Conservation (phyloP, 208 protist genomes). For the Trypanosoma lewisi region DNA sequence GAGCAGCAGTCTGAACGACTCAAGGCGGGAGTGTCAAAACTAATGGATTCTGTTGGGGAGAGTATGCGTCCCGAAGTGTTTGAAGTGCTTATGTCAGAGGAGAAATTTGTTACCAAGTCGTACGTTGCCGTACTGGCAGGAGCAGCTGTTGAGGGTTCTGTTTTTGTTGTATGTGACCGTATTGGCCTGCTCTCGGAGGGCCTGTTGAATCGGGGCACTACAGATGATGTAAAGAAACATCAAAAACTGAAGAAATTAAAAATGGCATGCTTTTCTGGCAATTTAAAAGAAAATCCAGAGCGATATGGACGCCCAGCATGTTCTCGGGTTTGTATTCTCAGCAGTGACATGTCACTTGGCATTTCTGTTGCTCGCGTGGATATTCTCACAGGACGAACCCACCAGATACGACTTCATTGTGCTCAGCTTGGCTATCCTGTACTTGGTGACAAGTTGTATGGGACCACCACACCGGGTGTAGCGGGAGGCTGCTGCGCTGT, state of each 20-base stretch:
- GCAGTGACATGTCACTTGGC: slow-evolving; percentile 23
- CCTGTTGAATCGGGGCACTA: slow-evolving; percentile 20
- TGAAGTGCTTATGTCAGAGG: slow-evolving; percentile 26
- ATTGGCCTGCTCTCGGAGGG: slow-evolving; percentile 55
- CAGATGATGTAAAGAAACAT: slow-evolving; percentile 25
- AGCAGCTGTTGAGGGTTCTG: slow-evolving; percentile 20
- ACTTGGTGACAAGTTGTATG: slow-evolving; percentile 85
- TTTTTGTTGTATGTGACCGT: slow-evolving; percentile 45
- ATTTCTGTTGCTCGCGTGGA: slow-evolving; percentile 59
- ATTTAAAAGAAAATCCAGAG: not conserved
- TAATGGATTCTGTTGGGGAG: not conserved
- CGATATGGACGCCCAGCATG: slow-evolving; percentile 28
- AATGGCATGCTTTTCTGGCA: slow-evolving; percentile 58
- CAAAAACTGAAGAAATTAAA: slow-evolving; percentile 69
- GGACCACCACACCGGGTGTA: slow-evolving; percentile 32
- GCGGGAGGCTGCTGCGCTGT: slow-evolving; percentile 38
- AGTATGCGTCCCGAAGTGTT: slow-evolving; percentile 16
- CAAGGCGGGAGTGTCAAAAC: slow-evolving; percentile 10
- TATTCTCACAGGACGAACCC: slow-evolving; percentile 70
- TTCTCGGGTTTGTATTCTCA: slow-evolving; percentile 51
- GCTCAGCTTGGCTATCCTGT: slow-evolving; percentile 62
- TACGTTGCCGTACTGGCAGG: slow-evolving; percentile 64
- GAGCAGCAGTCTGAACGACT: slow-evolving; percentile 40
- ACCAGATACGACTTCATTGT: slow-evolving; percentile 82
- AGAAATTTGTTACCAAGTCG: slow-evolving; percentile 51